Percentiles rank a stretch among this genome's conserved stretches.
Evolutionary conservation across 106 monocot genomes (phyloP).

Genomic region (Dendrobium chrysotoxum): DNA sequence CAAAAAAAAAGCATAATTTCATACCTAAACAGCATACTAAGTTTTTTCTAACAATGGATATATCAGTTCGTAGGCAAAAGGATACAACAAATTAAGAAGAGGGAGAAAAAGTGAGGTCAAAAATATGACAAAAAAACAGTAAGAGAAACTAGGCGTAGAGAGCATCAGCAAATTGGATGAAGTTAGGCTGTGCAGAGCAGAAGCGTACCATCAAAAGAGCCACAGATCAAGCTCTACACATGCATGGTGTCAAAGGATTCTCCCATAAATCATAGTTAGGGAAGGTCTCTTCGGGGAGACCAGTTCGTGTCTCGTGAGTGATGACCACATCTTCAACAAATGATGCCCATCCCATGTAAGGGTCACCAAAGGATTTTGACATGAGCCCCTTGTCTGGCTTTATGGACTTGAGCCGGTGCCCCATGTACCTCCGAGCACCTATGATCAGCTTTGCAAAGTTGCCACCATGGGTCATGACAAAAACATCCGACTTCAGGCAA

Average conservation of each 20-base stretch:
- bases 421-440: constrained; percentile 81
- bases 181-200: no score
- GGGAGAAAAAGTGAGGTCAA: no score
- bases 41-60: no score
- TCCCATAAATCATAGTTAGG: constrained; percentile 92
- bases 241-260: constrained; percentile 92
- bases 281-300: constrained; percentile 83
- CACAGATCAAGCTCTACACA: constrained; percentile 64
- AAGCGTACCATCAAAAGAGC: not conserved
- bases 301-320: constrained; percentile 83
- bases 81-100: no score
- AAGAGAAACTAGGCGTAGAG: no score
- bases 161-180: no score
- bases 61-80: no score
- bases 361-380: constrained; percentile 92
- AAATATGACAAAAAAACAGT: no score
- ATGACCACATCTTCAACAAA: constrained; percentile 84
- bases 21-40: no score
- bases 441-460: constrained; percentile 96
- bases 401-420: constrained; percentile 83
- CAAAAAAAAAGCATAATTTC: no score
- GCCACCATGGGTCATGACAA: constrained; percentile 96
- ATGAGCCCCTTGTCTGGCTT: constrained; percentile 97
- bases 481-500: constrained; percentile 88
- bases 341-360: constrained; percentile 96